Percentiles rank a stretch among this genome's conserved stretches.
These are phyloP conservation scores for Aureobasidium sp. DNA, from an alignment of 2,329 filamentous ascomycete genomes.

Conservation along the genomic window DNA sequence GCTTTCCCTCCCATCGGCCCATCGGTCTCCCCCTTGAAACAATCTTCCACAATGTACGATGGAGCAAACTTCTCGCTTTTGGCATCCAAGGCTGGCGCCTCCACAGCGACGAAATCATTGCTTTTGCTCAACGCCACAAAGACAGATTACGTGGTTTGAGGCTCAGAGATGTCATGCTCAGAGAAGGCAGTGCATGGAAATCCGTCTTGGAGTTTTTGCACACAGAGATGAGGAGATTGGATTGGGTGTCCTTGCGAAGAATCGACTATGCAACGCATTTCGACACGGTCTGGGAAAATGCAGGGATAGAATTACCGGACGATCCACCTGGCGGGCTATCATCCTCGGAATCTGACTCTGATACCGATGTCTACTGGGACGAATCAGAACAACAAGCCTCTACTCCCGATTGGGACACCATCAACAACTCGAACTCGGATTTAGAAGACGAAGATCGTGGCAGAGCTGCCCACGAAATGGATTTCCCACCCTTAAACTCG, in stretches of 20 bases:
- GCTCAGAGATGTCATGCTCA: slow-evolving; percentile 53
- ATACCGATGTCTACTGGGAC: slow-evolving; percentile 22
- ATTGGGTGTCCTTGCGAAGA: slow-evolving; percentile 55
- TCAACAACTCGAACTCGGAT: slow-evolving; percentile 10
- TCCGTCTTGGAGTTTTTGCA: slow-evolving; percentile 51
- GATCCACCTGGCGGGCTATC: slow-evolving; percentile 35
- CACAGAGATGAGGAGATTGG: slow-evolving; percentile 47
- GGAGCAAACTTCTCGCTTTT: slow-evolving; percentile 54
- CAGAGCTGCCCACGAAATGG: slow-evolving; percentile 33
- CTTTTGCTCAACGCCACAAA: slow-evolving; percentile 47
- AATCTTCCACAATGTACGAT: slow-evolving; percentile 55
- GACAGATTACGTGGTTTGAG: slow-evolving; percentile 51
- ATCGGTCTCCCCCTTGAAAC: slow-evolving; percentile 50
- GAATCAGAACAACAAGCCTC: slow-evolving; percentile 7
- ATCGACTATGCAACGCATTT: slow-evolving; percentile 52
- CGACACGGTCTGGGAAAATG: slow-evolving; percentile 37
- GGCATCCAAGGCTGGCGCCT: slow-evolving; percentile 59
- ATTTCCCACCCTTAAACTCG: slow-evolving; percentile 35
- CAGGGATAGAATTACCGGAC: slow-evolving; percentile 42
- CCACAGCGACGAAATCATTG: slow-evolving; percentile 52
- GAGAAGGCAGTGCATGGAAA: slow-evolving; percentile 52
- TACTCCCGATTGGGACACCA: slow-evolving; percentile 15
- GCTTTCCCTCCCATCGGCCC: slow-evolving; percentile 51
- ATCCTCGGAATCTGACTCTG: slow-evolving; percentile 35
- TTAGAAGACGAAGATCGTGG: slow-evolving; percentile 32